Evolutionary conservation across 495 filamentous ascomycete species (phyloP), one percentile per base, ranked within the genome.

Genomic region (Neurospora sp.): DNA sequence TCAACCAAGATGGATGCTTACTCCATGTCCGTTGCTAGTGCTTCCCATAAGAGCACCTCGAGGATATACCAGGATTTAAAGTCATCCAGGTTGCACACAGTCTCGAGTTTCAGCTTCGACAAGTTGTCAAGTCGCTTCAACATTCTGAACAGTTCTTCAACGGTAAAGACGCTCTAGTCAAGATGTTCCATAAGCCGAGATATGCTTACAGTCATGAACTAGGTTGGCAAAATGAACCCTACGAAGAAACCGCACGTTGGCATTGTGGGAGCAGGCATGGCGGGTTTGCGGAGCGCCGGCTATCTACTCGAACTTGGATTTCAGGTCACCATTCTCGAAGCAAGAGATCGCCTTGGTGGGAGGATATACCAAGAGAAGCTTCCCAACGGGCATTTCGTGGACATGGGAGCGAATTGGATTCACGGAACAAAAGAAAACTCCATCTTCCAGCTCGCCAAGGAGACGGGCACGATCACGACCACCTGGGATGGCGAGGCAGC

Each of bases 381-480:
- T 0, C 81, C 85, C 5, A 84, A 83, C 27, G 86, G 83, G 9
- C 84, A 87, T 20, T 74, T 85, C n/a, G 80, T 87, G 14, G 85
- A 86, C 76, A 92, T 93, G 27, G 95, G 95, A 7, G 91, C 95
- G 8, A 98, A 98, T 78, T 98, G 95, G 95, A 96, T 97, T 37
- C 95, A 98, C 80, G 96, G 96, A 42, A 91, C 92, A 0, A 87
- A 90, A 2, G 82, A 92, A 70, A 99, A 97, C 79, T 95, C 96
- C 6, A 95, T 99, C 54, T 81, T 92, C 71, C 87, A 91, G 41
- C 86, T 99, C 39, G 94, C 93, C 16, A 86, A 88, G 75, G 82
- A 89, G 77, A 93, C 92, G 0, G 81, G 86, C 4, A 93, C 93
- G 0, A 74, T 81, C 1, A 83, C 88, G 16, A 86, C 90, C 73